A percentile compares a stretch with the other conserved stretches of the same genome.
phyloP scores from a whole-genome alignment of 257 asterid species.

The Forsythia viridissima region DNA sequence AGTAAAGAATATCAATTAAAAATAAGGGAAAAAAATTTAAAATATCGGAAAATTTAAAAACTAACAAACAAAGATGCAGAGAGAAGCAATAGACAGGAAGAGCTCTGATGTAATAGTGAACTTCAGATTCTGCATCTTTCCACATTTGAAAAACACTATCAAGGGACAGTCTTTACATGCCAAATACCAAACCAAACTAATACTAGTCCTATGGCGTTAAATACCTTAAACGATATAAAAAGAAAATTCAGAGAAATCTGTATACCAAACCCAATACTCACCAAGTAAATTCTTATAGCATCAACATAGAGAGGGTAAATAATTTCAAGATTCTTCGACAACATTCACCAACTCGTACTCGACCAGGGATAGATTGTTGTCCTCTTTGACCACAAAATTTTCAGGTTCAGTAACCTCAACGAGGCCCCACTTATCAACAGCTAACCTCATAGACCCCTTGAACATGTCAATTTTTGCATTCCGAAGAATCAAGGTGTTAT shows the following conservation, averaged over 20 bases:
- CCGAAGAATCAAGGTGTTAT: conserved; percentile 57
- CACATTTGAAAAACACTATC: conserved; percentile 24
- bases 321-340: conserved; percentile 53
- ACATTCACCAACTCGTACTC: conserved; percentile 82
- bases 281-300: conserved; percentile 30
- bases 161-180: conserved; percentile 30
- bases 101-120: neutral
- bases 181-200: conserved; percentile 37
- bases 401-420: conserved; percentile 72
- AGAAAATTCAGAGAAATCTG: conserved; percentile 37
- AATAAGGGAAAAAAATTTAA: neutral
- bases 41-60: neutral
- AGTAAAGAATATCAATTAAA: too few species aligned
- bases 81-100: neutral
- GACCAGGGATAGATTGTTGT: conserved; percentile 69
- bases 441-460: conserved; percentile 80
- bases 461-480: conserved; percentile 84
- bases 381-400: conserved; percentile 66
- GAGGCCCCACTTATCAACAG: conserved; percentile 85
- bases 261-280: conserved; percentile 47
- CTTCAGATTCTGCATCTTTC: conserved; percentile 17
- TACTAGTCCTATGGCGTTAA: conserved; percentile 38
- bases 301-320: conserved; percentile 17
- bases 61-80: too few species aligned
- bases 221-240: conserved; percentile 20